Evolutionary conservation across 768 basidiomycete genomes (phyloP), one percentile per base, ranked within the genome.

Genomic region (Rubroboletus pulcherrimus): DNA sequence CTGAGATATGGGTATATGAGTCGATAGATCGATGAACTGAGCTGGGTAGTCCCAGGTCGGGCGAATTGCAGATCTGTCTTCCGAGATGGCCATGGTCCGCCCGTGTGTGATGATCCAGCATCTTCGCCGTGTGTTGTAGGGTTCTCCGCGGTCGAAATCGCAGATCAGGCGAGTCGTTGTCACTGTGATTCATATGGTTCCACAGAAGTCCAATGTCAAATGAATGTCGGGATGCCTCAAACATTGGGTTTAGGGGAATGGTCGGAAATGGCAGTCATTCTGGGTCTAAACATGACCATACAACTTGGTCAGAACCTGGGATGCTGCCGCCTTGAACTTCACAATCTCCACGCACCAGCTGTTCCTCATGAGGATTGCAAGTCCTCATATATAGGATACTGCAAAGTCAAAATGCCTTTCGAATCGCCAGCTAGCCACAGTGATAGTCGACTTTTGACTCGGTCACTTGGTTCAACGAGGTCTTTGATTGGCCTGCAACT

Each of bases 401-500:
- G 2, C 21, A 57, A 39, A 49, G 49, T 62, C 37, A 11, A 56
- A 34, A 65, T 63, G 58, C 14, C 51, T 31, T 51, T 46, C 41
- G 26, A 52, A 39, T 24, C 35, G 7, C 31, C 52, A 41, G 4
- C 51, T 12, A 43, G 14, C 14, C 34, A 53, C 41, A 45, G 41
- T 39, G 55, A 60, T 26, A 35, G 49, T 51, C 57, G 50, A 12
- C 64, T 73, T 30, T 44, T 73, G 57, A 48, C 58, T 14, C 66
- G 56, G 26, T 73, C 70, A 9, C 58, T 84, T 2, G 65, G 75
- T 7, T 78, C 81, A 7, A 76, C 75, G 14, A 75, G 78, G 14
- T 87, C 88, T 29, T 81, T 99, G 33, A 86, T 99, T 59, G 82
- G 84, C 31, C 83, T 98, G 17, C 97, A 98, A 66, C 77, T 97